phyloP scores from a whole-genome alignment of 176 grass and related monocot genomes.

The Avena eriantha region DNA sequence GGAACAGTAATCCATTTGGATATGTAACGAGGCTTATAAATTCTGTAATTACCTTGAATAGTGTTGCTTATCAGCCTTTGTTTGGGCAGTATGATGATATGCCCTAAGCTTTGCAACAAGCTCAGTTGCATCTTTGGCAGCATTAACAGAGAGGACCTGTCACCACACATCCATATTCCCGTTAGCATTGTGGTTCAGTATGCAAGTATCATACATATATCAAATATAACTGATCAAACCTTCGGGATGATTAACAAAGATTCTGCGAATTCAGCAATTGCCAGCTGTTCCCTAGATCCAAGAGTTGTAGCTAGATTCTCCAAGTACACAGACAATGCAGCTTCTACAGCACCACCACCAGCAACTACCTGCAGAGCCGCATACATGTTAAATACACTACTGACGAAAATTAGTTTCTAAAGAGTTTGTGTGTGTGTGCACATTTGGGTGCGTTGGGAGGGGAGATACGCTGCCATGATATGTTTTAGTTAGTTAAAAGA shows the following conservation, averaged over 20 bases:
- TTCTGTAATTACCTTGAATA: constrained; percentile 60
- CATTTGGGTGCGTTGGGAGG: neutral
- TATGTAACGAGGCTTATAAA: neutral
- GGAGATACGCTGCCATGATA: too few relatives aligned
- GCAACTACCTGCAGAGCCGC: constrained; percentile 47
- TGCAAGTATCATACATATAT: neutral
- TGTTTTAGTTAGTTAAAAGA: neutral
- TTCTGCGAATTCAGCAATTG: constrained; percentile 12
- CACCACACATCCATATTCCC: neutral
- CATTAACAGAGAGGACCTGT: constrained; percentile 87
- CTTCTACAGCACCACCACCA: constrained; percentile 12
- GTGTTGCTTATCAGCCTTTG: constrained; percentile 89
- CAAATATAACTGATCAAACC: neutral
- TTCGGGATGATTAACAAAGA: constrained; percentile 7
- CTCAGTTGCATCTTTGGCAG: constrained; percentile 92
- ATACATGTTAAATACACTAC: constrained; percentile 4
- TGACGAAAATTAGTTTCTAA: neutral
- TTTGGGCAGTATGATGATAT: constrained; percentile 82
- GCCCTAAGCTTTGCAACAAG: constrained; percentile 82
- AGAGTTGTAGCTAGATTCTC: constrained; percentile 1
- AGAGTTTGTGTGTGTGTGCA: neutral
- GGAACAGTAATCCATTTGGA: neutral
- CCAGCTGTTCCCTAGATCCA: neutral
- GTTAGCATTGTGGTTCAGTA: constrained; percentile 11
- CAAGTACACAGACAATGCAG: constrained; percentile 17